A percentile compares a stretch with the other conserved stretches of the same genome.
phyloP scores from a whole-genome alignment of 2,329 filamentous ascomycete species.

The Microascus cirrosus region DNA sequence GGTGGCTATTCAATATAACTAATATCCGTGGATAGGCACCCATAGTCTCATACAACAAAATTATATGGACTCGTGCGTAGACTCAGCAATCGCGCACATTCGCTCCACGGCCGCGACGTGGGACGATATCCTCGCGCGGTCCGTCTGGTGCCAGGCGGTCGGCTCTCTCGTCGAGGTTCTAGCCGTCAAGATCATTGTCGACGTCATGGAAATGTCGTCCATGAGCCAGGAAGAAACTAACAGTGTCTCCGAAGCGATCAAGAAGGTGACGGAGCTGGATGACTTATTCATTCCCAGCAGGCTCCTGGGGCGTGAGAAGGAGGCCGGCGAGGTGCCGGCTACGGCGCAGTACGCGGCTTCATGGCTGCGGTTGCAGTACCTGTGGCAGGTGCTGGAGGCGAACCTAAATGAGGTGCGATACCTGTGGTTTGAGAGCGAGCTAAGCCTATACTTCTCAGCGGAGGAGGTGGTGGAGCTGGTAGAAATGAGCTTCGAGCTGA shows the following conservation, averaged over 20 bases:
- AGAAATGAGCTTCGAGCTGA: slow-evolving; percentile 53
- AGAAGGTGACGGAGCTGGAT: slow-evolving; percentile 45
- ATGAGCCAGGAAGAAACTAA: slow-evolving; percentile 56
- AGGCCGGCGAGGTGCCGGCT: slow-evolving; percentile 32
- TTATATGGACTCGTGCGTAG: slow-evolving; percentile 38
- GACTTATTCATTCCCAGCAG: slow-evolving; percentile 44
- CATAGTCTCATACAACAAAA: slow-evolving; percentile 50
- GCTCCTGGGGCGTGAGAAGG: slow-evolving; percentile 13
- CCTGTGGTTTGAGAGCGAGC: slow-evolving; percentile 54
- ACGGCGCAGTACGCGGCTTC: slow-evolving; percentile 50
- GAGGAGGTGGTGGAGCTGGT: slow-evolving; percentile 54
- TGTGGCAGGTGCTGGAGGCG: slow-evolving; percentile 54
- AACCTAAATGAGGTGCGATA: slow-evolving; percentile 53
- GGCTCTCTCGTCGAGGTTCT: slow-evolving; percentile 49
- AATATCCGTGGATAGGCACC: slow-evolving; percentile 21
- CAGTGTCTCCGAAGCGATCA: slow-evolving; percentile 47
- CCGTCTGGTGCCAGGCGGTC: slow-evolving; percentile 51
- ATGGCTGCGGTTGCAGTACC: slow-evolving; percentile 54
- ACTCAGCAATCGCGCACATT: slow-evolving; percentile 40
- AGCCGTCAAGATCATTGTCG: slow-evolving; percentile 45
- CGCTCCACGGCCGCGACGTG: slow-evolving; percentile 42
- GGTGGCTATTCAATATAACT: background rate
- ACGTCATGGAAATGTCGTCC: slow-evolving; percentile 50
- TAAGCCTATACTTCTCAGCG: slow-evolving; percentile 50
- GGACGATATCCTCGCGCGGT: slow-evolving; percentile 46